Base-by-base conservation (phyloP, 2,329 filamentous ascomycete genomes). In the Phoma sp. region DNA sequence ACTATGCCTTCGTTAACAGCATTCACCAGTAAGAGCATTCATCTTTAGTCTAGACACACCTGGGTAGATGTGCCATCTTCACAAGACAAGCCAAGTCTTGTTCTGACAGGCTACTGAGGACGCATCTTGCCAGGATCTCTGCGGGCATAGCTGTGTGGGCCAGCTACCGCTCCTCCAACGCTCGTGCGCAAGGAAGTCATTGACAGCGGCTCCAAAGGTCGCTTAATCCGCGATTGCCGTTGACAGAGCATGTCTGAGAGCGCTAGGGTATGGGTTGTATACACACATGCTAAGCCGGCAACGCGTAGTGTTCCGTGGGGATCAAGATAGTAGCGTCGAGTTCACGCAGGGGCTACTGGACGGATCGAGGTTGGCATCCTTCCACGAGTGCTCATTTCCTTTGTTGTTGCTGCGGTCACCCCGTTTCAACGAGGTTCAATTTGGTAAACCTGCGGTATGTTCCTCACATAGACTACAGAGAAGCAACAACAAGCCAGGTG, bases 341-440 rank as follows among this genome's bases (percentile, higher is more conserved):
- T 25, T 39, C 21, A 43, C 49, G 45, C 51, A 63, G 39, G 51
- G 43, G 41, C 41, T 44, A 44, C 40, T 10, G 17, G 33, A 51
- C 41, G 33, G n/a, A 51, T 51, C 27, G 10, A 54, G 47, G 32
- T 51, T 40, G 44, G 49, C 40, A 55, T 27, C 38, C 46, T 55
- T 44, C 36, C 50, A 52, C 58, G 52, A 52, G 43, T 56, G 19
- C 27, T 43, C 50, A 41, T 35, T 52, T 43, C 50, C 51, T 61
- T 64, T 64, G 52, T 55, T 62, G 57, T 57, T 55, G 43, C 52
- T 64, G 60, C 44, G 38, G 27, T 54, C 50, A 49, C 44, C 22
- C 53, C 40, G 52, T 62, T 64, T 61, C 60, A 62, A 36, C 38
- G 29, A 27, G 21, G 27, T 49, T 36, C 31, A 37, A 21, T 56